A percentile compares a stretch with the other conserved stretches of the same genome.
Conservation (phyloP, 1,284 basidiomycete species). For the Malassezia nana region DNA sequence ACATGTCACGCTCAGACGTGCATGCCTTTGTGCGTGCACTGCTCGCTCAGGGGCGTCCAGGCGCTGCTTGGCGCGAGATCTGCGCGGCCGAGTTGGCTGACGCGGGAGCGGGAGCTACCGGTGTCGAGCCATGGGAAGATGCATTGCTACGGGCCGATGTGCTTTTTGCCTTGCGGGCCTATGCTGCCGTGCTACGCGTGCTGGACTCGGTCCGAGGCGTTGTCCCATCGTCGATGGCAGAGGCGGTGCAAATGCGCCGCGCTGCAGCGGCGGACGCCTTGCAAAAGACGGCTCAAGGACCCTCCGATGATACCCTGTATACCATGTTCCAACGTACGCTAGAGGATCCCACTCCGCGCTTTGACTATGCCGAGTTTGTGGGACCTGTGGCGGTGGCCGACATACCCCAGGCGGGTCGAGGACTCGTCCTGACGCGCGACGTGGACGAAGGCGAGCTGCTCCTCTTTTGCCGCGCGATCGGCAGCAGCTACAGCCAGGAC, state of each 20-base stretch:
- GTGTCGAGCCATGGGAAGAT: neutral
- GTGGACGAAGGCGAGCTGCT: constrained; percentile 36
- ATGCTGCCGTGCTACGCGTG: constrained; percentile 9
- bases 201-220: neutral
- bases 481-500: constrained; percentile 34
- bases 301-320: constrained; percentile 24
- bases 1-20: neutral
- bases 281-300: constrained; percentile 21
- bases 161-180: constrained; percentile 6
- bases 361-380: constrained; percentile 30
- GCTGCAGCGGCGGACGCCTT: constrained; percentile 17
- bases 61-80: constrained; percentile 18
- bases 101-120: neutral
- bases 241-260: constrained; percentile 20
- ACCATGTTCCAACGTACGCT: constrained; percentile 32
- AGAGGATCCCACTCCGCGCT: constrained; percentile 26
- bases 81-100: constrained; percentile 7
- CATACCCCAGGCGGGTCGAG: constrained; percentile 40
- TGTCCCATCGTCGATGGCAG: constrained; percentile 7
- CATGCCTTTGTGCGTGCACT: neutral
- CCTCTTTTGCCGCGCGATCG: constrained; percentile 34
- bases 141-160: constrained; percentile 10
- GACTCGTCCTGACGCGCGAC: constrained; percentile 36
- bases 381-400: constrained; percentile 31
- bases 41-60: constrained; percentile 6